Conservation (phyloP, 2,329 filamentous ascomycete species). For the Apiospora marii region DNA sequence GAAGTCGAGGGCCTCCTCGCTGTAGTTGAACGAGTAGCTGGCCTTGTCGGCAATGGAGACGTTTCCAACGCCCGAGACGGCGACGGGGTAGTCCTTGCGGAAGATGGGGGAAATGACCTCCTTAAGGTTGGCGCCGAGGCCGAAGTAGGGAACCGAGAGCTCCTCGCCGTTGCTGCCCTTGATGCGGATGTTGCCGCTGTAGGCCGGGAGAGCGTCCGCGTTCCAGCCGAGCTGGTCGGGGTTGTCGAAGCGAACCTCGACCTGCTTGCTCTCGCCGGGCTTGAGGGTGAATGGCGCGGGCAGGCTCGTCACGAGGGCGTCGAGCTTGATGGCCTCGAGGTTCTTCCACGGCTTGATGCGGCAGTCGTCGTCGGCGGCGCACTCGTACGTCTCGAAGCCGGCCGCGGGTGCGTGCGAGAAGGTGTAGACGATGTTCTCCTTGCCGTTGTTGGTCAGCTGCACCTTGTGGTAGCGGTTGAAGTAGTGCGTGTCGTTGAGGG, state of each 20-base stretch:
- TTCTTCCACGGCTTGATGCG: slow-evolving; percentile 35
- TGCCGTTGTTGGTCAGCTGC: slow-evolving; percentile 47
- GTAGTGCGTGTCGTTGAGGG: slow-evolving; percentile 53
- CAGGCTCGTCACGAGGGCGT: slow-evolving; percentile 31
- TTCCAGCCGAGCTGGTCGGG: slow-evolving; percentile 36
- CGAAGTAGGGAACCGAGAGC: slow-evolving; percentile 45
- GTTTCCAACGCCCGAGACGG: slow-evolving; percentile 24
- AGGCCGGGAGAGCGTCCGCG: slow-evolving; percentile 41
- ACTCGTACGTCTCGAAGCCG: slow-evolving; percentile 44
- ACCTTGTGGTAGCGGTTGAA: slow-evolving; percentile 40
- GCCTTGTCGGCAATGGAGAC: neutral
- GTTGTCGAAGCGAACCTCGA: slow-evolving; percentile 28
- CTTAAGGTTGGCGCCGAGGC: slow-evolving; percentile 38
- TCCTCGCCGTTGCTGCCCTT: slow-evolving; percentile 41
- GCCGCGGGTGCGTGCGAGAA: slow-evolving; percentile 40
- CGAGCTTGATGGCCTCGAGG: slow-evolving; percentile 32
- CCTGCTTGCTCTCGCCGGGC: slow-evolving; percentile 37
- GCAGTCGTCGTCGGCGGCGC: slow-evolving; percentile 28
- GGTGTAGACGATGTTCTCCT: slow-evolving; percentile 44
- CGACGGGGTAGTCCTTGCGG: slow-evolving; percentile 32
- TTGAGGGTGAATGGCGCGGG: slow-evolving; percentile 37
- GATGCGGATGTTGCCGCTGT: slow-evolving; percentile 45
- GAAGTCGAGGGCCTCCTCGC: slow-evolving; percentile 37
- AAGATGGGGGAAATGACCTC: slow-evolving; percentile 33
- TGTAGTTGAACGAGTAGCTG: slow-evolving; percentile 39